Conservation (phyloP, 139 green algal species). For the Coccomyxa sp. region DNA sequence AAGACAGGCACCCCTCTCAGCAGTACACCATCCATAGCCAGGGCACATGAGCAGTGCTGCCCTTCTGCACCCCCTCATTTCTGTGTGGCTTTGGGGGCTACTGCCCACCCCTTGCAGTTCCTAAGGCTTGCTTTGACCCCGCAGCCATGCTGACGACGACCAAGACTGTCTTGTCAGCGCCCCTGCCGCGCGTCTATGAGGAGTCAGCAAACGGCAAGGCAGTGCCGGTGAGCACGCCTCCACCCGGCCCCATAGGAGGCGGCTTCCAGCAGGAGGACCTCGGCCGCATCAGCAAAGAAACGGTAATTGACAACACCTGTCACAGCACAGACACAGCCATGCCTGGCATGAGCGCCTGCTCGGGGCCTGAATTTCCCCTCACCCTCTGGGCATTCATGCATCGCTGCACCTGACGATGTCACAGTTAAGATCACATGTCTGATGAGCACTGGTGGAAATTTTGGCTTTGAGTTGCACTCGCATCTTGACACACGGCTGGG, state of each 20-base stretch:
- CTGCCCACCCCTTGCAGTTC: background rate
- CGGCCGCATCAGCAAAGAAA: slow-evolving; percentile 53
- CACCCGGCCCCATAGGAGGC: slow-evolving; percentile 47
- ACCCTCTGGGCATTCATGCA: too few species aligned
- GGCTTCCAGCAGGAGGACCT: slow-evolving; percentile 67
- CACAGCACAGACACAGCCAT: background rate
- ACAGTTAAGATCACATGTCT: background rate
- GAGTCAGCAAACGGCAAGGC: slow-evolving; percentile 62
- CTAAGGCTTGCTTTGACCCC: too few species aligned
- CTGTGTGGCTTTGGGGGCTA: too few species aligned
- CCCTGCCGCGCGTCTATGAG: slow-evolving; percentile 76
- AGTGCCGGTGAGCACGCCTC: slow-evolving; percentile 33
- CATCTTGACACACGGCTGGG: background rate
- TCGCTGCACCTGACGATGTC: background rate
- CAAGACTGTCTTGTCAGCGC: slow-evolving; percentile 53
- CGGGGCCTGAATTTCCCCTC: too few species aligned
- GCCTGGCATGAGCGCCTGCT: too few species aligned
- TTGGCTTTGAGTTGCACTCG: background rate
- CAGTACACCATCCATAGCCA: too few species aligned
- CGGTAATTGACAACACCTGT: slow-evolving; percentile 10
- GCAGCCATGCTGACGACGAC: slow-evolving; percentile 47
- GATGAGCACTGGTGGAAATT: background rate
- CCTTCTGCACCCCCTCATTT: too few species aligned
- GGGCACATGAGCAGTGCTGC: too few species aligned
- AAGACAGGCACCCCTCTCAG: too few species aligned